phyloP scores from a whole-genome alignment of 208 protist species.

The Trypanosoma conorhini region DNA sequence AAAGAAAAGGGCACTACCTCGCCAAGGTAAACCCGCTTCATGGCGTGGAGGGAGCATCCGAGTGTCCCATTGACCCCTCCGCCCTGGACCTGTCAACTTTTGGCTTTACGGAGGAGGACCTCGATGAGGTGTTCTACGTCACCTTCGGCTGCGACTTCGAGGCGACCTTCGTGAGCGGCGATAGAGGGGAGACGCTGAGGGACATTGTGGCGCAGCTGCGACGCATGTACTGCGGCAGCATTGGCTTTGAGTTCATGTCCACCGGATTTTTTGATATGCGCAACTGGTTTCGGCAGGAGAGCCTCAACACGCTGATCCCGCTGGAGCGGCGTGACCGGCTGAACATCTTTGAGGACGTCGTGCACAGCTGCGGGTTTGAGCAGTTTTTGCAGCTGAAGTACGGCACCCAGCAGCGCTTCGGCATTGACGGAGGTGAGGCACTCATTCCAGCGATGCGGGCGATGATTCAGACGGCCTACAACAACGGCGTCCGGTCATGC shows the following conservation, averaged over 20 bases:
- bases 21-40: constrained; percentile 79
- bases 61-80: constrained; percentile 27
- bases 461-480: constrained; percentile 82
- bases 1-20: constrained; percentile 82
- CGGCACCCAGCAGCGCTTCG: constrained; percentile 96
- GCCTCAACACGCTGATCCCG: constrained; percentile 68
- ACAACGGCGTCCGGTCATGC: constrained; percentile 85
- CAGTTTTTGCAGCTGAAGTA: constrained; percentile 95
- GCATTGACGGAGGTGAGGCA: constrained; percentile 96
- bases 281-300: constrained; percentile 95
- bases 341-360: constrained; percentile 75
- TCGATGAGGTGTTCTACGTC: constrained; percentile 79
- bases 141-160: constrained; percentile 75
- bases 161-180: constrained; percentile 69
- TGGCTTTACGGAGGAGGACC: constrained; percentile 81
- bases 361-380: constrained; percentile 93
- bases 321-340: constrained; percentile 61
- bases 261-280: constrained; percentile 93
- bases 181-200: constrained; percentile 70
- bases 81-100: constrained; percentile 69
- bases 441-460: constrained; percentile 96
- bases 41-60: constrained; percentile 23
- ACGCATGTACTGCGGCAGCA: constrained; percentile 89
- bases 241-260: constrained; percentile 97
- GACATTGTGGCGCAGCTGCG: constrained; percentile 75